phyloP scores from a whole-genome alignment of 306 rosid species.

The Boehmeria nivea region DNA sequence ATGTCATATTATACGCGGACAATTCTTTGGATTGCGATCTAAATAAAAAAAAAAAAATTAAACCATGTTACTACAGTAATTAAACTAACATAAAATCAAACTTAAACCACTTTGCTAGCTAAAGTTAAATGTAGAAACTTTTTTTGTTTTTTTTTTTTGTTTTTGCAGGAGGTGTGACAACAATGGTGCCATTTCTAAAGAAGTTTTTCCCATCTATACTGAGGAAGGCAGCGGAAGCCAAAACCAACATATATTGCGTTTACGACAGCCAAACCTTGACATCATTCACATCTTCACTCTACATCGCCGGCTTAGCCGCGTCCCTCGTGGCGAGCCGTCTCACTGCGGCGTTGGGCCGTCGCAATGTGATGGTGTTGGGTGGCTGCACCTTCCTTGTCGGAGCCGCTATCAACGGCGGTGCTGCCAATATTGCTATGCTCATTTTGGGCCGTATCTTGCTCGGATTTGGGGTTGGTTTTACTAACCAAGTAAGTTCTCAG shows the following conservation, averaged over 20 bases:
- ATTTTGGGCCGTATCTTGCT: constrained; percentile 69
- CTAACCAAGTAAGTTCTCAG: constrained; percentile 67
- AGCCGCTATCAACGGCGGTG: constrained; percentile 54
- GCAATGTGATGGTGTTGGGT: constrained; percentile 51
- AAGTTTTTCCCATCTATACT: constrained; percentile 54
- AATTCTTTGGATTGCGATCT: no score
- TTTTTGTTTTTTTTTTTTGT: no score
- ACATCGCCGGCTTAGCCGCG: constrained; percentile 50
- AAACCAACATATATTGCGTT: constrained; percentile 48
- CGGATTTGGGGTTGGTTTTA: constrained; percentile 68
- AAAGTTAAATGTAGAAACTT: no score
- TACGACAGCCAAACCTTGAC: constrained; percentile 63
- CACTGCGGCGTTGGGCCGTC: constrained; percentile 32
- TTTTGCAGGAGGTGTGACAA: constrained; percentile 56
- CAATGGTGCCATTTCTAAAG: constrained; percentile 54
- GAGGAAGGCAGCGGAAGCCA: constrained; percentile 27
- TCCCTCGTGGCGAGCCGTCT: constrained; percentile 54
- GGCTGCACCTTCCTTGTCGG: constrained; percentile 54
- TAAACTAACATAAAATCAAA: no score
- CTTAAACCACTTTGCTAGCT: no score
- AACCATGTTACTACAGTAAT: no score
- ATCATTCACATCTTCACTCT: constrained; percentile 61
- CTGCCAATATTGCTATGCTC: constrained; percentile 57
- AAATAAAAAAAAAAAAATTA: no score
- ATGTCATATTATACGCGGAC: no score